phyloP scores from a whole-genome alignment of 495 filamentous ascomycete genomes.

The Penicillium diatomitis region DNA sequence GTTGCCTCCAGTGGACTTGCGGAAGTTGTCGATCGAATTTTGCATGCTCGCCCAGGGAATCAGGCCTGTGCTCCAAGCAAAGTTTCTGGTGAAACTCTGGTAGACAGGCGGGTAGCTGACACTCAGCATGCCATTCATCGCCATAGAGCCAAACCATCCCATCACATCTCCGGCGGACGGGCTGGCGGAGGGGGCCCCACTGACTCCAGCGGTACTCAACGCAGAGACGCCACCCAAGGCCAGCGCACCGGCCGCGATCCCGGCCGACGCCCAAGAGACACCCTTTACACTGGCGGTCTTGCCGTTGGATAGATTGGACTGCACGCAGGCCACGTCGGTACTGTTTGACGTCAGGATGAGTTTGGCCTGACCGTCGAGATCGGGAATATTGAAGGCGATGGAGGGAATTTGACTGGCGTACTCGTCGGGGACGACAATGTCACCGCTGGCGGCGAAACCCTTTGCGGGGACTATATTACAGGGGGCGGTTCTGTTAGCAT shows the following conservation, averaged over 20 bases:
- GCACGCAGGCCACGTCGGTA: constrained; percentile 68
- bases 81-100: constrained; percentile 81
- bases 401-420: constrained; percentile 71
- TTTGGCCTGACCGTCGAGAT: constrained; percentile 81
- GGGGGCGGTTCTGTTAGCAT: too few species aligned
- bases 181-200: constrained; percentile 60
- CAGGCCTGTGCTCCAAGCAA: constrained; percentile 82
- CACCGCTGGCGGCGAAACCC: constrained; percentile 61
- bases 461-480: constrained; percentile 55
- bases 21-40: constrained; percentile 76
- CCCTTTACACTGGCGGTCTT: constrained; percentile 67
- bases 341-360: constrained; percentile 59
- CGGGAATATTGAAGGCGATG: constrained; percentile 85
- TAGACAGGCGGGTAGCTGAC: constrained; percentile 82
- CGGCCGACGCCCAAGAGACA: constrained; percentile 76
- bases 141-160: constrained; percentile 85
- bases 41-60: constrained; percentile 77
- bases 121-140: constrained; percentile 92
- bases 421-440: constrained; percentile 55
- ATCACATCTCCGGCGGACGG: constrained; percentile 83
- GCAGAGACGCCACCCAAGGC: constrained; percentile 66
- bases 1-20: constrained; percentile 73
- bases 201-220: constrained; percentile 50
- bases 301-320: constrained; percentile 76
- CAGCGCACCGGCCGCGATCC: constrained; percentile 79